These are phyloP conservation scores for Tremella fuciformis DNA, from an alignment of 768 basidiomycete genomes.

Conservation along the genomic window DNA sequence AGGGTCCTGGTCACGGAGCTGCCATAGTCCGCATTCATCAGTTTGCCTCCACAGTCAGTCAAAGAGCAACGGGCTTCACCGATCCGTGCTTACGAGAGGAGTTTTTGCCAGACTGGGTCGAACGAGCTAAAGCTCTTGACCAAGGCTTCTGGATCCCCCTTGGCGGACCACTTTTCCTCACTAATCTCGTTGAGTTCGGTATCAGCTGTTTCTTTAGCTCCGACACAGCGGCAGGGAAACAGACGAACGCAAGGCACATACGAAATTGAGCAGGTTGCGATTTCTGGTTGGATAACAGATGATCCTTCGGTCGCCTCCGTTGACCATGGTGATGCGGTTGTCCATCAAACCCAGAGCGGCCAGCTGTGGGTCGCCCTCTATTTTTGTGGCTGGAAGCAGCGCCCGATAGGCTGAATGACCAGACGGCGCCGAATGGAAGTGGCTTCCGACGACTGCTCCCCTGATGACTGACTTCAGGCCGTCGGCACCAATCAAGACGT, in stretches of 20 bases:
- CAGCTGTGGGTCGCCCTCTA: slow-evolving; percentile 15
- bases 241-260: slow-evolving; percentile 20
- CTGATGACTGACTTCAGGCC: slow-evolving; percentile 28
- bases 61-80: neutral
- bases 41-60: slow-evolving; percentile 11
- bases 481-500: slow-evolving; percentile 35
- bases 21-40: slow-evolving; percentile 17
- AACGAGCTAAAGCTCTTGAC: slow-evolving; percentile 24
- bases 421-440: slow-evolving; percentile 21
- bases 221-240: neutral
- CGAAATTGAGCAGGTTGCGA: slow-evolving; percentile 23
- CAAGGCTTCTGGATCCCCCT: slow-evolving; percentile 12
- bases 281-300: slow-evolving; percentile 20
- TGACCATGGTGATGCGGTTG: slow-evolving; percentile 6
- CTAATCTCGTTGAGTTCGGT: slow-evolving; percentile 20
- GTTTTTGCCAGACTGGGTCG: slow-evolving; percentile 19
- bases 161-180: slow-evolving; percentile 23
- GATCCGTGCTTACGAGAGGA: slow-evolving; percentile 17
- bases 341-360: slow-evolving; percentile 7
- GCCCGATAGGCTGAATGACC: slow-evolving; percentile 35
- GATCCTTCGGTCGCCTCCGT: slow-evolving; percentile 17
- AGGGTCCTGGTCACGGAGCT: slow-evolving; percentile 3
- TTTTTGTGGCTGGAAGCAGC: slow-evolving; percentile 20
- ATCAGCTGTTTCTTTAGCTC: slow-evolving; percentile 14
- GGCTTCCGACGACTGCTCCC: slow-evolving; percentile 16